Conservation (phyloP, 2,329 filamentous ascomycete species). For the Calcarisporium arbuscula region DNA sequence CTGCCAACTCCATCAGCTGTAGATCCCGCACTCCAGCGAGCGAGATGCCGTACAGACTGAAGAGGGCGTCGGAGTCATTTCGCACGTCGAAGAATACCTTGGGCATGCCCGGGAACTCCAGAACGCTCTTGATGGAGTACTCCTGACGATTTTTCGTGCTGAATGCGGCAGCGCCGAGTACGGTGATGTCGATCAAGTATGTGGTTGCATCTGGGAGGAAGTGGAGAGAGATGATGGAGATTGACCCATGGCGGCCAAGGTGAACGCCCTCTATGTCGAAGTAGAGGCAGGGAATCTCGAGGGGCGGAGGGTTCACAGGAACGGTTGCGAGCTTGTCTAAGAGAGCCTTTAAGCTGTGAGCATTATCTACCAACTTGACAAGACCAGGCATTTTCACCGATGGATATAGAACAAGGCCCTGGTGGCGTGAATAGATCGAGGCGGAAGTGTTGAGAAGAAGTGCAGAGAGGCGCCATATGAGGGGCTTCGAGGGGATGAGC, state of each 20-base stretch:
- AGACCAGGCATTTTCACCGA: no score
- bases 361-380: no score
- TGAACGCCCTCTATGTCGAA: conserved; percentile 43
- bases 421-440: no score
- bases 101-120: conserved; percentile 31
- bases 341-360: no score
- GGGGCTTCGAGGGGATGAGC: no score
- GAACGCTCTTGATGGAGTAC: conserved; percentile 29
- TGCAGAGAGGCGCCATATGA: no score
- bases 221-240: conserved; percentile 39
- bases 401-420: no score
- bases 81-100: conserved; percentile 56
- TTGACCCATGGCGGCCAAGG: conserved; percentile 32
- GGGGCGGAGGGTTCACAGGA: no score
- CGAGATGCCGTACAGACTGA: conserved; percentile 33
- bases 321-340: no score
- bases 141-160: not conserved
- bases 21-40: conserved; percentile 43
- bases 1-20: conserved; percentile 49
- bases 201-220: conserved; percentile 20
- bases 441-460: no score
- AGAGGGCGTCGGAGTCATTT: conserved; percentile 51
- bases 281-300: no score
- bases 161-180: conserved; percentile 31
- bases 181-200: conserved; percentile 40